Conservation (phyloP, 192 early-diverging fungal genomes). For the Entrophospora sp. region DNA sequence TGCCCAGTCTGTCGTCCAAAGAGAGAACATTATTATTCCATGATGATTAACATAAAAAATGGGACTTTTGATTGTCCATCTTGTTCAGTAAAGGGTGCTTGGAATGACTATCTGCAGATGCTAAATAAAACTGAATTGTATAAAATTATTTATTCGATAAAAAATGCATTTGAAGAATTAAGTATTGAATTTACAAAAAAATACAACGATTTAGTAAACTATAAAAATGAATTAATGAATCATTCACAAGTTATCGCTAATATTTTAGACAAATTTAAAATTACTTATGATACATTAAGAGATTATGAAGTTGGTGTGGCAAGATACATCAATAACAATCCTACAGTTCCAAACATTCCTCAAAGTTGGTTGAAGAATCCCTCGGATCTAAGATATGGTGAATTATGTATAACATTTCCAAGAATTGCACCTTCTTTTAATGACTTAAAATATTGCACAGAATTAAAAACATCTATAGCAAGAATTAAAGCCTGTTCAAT, state of each 20-base stretch:
- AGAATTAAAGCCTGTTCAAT: constrained; percentile 45
- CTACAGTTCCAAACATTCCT: constrained; percentile 20
- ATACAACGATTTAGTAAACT: constrained; percentile 35
- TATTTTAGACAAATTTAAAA: constrained; percentile 19
- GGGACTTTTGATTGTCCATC: constrained; percentile 49
- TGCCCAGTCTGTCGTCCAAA: constrained; percentile 31
- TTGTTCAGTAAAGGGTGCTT: constrained; percentile 46
- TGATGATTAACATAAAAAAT: constrained; percentile 38
- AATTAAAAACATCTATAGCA: constrained; percentile 29
- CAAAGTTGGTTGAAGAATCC: not conserved
- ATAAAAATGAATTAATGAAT: constrained; percentile 27
- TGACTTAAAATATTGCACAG: not conserved
- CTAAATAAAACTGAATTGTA: constrained; percentile 25
- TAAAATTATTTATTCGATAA: constrained; percentile 31
- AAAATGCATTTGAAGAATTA: constrained; percentile 10
- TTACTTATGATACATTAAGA: constrained; percentile 17
- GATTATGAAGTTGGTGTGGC: constrained; percentile 39
- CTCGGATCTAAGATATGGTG: not conserved
- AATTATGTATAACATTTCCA: constrained; percentile 32
- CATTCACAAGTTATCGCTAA: constrained; percentile 28
- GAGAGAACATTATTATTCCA: constrained; percentile 33
- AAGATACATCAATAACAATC: constrained; percentile 29
- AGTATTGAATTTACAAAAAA: constrained; percentile 28
- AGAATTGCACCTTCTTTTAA: constrained; percentile 23
- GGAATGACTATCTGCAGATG: constrained; percentile 47